Base-by-base conservation (phyloP, 208 protist species). In the Zelonia costaricensis region DNA sequence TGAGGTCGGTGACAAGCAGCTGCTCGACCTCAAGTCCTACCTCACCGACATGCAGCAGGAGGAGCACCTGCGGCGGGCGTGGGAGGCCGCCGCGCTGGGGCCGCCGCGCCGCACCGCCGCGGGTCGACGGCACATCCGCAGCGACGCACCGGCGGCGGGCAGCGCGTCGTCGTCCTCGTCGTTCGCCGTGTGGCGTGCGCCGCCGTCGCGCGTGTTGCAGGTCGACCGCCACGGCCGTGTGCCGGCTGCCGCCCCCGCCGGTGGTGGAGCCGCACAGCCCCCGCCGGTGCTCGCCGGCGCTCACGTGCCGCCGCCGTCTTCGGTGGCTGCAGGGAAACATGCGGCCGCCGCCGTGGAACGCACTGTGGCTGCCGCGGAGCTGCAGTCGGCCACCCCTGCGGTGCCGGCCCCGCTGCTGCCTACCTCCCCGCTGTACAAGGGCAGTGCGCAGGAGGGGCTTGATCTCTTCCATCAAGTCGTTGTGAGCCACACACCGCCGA, bases 21-120 rank as follows among this genome's bases (percentile, higher is more conserved):
- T 94, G 39, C 51, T 94, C 16, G 88, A 94, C 27, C 55, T 94
- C 8, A 76, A 76, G 33, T 86, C 82, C 18, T 92, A 92, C 47
- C 57, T 94, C 4, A 49, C 67, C 5, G 84, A 94, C 54, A 91
- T 94, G 75, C 78, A 71, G 5, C 59, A 46, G 30, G 81, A 91
- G 62, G 83, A 84, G 62, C 77, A 80, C 62, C 46, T 54, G 25
- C 66, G 23, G 18, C 8, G 13, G 40, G 39, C 65, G 30, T 71
- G 65, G 65, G 65, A 71, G 65, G 56, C 47, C 15, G 65, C 57
- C 4, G 65, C 65, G 16, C 8, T 42, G 38, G 56, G 65, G 23
- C 65, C 65, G 8, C 65, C 48, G 35, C 65, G 65, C 13, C 65
- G 65, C 55, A 45, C 59, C 27, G 65, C 65, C 0, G 65, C 65